Conservation (phyloP, 306 rosid species). For the Dryas drummondii region DNA sequence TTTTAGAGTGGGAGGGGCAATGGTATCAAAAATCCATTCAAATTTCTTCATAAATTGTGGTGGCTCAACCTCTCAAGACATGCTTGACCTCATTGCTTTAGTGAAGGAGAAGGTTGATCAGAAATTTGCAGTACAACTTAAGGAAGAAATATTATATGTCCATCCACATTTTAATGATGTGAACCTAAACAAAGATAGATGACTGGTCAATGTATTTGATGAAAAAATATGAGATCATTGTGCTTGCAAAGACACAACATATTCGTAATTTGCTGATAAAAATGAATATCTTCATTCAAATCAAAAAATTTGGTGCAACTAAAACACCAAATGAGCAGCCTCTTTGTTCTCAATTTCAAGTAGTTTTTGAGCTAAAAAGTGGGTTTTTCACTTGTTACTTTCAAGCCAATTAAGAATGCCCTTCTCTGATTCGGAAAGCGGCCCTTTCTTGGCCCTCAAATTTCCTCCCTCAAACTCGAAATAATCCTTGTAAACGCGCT, state of each 20-base stretch:
- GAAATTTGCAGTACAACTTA: conserved; percentile 28
- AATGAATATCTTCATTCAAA: background rate
- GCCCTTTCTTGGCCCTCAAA: conserved; percentile 41
- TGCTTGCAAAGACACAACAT: background rate
- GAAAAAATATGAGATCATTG: conserved; percentile 10
- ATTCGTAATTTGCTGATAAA: background rate
- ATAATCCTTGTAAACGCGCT: conserved; percentile 91
- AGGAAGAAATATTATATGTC: conserved; percentile 26
- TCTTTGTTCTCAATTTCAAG: background rate
- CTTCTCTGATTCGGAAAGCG: conserved; percentile 75
- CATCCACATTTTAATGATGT: background rate
- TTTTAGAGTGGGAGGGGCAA: conserved; percentile 31
- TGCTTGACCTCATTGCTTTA: conserved; percentile 29
- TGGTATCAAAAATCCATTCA: conserved; percentile 34
- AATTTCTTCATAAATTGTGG: conserved; percentile 29
- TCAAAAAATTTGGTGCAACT: background rate
- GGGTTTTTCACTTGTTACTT: conserved; percentile 43
- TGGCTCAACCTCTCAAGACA: conserved; percentile 39
- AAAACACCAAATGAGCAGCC: conserved; percentile 8
- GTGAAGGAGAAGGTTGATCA: conserved; percentile 31
- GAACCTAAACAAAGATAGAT: conserved; percentile 5
- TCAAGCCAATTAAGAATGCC: conserved; percentile 85
- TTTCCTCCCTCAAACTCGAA: conserved; percentile 76
- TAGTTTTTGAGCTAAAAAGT: background rate
- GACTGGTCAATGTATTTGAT: conserved; percentile 10